These are phyloP conservation scores for Carex arenaria DNA, from an alignment of 202 grass and related monocot genomes.

Conservation along the genomic window DNA sequence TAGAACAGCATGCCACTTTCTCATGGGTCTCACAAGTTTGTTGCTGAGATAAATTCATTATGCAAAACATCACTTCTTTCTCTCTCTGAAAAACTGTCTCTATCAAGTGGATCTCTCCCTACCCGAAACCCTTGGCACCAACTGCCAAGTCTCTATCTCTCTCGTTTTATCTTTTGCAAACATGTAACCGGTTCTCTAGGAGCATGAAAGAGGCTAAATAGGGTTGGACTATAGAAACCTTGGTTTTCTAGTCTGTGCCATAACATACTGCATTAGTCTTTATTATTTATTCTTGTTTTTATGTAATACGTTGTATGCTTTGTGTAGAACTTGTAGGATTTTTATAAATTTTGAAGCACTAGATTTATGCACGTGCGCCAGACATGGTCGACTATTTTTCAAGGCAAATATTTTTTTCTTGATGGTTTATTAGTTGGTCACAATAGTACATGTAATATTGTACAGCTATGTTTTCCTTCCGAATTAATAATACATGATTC, in stretches of 20 bases:
- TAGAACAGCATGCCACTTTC: neutral
- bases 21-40: neutral
- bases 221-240: neutral
- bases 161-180: neutral
- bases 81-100: neutral
- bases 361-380: neutral
- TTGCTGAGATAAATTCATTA: neutral
- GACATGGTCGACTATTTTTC: neutral
- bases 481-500: too few relatives aligned
- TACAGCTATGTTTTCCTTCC: too few relatives aligned
- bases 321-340: neutral
- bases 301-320: neutral
- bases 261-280: neutral
- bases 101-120: neutral
- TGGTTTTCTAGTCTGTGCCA: neutral
- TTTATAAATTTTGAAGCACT: neutral
- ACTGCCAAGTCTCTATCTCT: neutral
- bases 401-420: too few relatives aligned
- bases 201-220: neutral
- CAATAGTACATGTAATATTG: too few relatives aligned
- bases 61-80: neutral
- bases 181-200: neutral
- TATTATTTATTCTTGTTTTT: neutral
- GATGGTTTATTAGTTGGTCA: too few relatives aligned
- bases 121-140: neutral